phyloP scores from a whole-genome alignment of 2,329 filamentous ascomycete species.

The Teratosphaeria nubilosa region DNA sequence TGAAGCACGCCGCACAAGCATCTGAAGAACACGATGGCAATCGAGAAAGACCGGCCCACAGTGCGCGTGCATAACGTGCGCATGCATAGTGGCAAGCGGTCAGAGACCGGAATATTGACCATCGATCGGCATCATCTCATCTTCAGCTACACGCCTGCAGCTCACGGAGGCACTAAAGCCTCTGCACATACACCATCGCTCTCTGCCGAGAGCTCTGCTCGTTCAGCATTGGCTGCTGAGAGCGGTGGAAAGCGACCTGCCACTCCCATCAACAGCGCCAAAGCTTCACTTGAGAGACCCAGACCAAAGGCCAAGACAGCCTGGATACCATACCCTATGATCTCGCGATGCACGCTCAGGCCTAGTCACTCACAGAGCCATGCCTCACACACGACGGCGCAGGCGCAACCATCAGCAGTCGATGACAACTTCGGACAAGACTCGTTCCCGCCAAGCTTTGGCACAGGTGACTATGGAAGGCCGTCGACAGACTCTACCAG shows the following conservation, averaged over 20 bases:
- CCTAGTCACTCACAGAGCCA: constrained; percentile 33
- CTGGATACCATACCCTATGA: constrained; percentile 93
- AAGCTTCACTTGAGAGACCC: background rate
- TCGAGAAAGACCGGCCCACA: background rate
- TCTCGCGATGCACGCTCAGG: constrained; percentile 68
- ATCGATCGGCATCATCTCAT: constrained; percentile 55
- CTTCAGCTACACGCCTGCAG: constrained; percentile 45
- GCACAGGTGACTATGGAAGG: constrained; percentile 16
- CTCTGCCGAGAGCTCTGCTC: background rate
- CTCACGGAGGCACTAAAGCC: background rate
- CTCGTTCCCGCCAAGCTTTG: constrained; percentile 21
- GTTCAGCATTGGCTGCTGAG: background rate
- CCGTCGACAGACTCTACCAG: constrained; percentile 21
- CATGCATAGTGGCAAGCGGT: constrained; percentile 40
- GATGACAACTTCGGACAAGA: constrained; percentile 6
- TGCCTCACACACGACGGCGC: background rate
- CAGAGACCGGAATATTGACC: constrained; percentile 45
- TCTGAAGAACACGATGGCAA: background rate
- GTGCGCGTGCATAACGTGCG: constrained; percentile 47
- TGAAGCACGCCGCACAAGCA: background rate
- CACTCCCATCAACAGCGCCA: background rate
- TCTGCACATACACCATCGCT: background rate
- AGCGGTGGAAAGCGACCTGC: background rate
- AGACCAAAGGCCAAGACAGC: constrained; percentile 47
- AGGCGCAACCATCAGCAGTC: background rate